Base-by-base conservation (phyloP, 2,329 filamentous ascomycete species). In the Ceratocystis variospora region DNA sequence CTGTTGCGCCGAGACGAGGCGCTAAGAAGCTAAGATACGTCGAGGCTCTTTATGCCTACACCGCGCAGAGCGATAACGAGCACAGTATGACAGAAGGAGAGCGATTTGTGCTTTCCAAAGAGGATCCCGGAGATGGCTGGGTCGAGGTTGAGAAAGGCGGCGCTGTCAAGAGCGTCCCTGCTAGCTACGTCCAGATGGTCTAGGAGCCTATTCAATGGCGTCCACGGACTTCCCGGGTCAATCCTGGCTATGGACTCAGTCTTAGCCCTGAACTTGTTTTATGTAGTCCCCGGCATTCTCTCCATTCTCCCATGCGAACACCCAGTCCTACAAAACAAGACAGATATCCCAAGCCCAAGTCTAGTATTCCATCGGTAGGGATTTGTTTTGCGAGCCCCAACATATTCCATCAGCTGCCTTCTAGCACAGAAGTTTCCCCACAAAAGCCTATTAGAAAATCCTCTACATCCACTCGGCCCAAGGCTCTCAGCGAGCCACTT, bases 11-110 rank as follows among this genome's bases (percentile, higher is more conserved):
- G 3, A 87, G 87, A 70, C 85, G 92, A 8, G 92, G 92, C 15
- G 92, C 91, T 3, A 96, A 96, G 83, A 96, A 96, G 75, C 80
- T 96, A 45, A 90, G 88, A 73, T 96, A 97, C 72, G 93, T 95
- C 1, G 89, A 96, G 74, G 94, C 94, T 1, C 70, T 97, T 71
- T 99, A 97, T 74, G 90, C 94, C 63, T 99, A 99, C 74, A 81
- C 86, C 63, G 90, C 93, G 19, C 87, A 90, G 71, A 91, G 86
- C 70, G 90, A 95, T 5, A 83, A 85, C 6, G 94, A 99, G 76
- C 91, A 93, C 75, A 90, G 82, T 72, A 99, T 99, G 90, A 74
- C 75, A 0, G 93, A 96, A 75, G 94, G 94, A 0, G 94, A 99
- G 76, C 83, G 86, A 63, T 95, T 99, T 72, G 91, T 99, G 48